Evolutionary conservation across 2,329 filamentous ascomycete species (phyloP), one percentile per base, ranked within the genome.

Genomic region (Claviceps monticola): DNA sequence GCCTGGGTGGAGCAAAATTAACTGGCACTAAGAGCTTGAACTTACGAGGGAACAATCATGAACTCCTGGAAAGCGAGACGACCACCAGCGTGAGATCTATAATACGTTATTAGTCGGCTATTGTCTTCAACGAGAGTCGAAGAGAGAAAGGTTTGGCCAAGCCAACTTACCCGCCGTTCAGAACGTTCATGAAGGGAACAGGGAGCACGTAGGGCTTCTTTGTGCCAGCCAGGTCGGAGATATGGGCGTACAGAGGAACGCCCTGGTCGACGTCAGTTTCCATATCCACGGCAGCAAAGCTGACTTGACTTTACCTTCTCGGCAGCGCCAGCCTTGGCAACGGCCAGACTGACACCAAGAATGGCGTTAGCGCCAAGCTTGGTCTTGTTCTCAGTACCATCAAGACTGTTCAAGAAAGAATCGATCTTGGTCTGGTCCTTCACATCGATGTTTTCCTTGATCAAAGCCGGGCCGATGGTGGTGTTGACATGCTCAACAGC

Each of bases 61-160:
- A 94, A 94, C 74, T 94, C 88, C 74, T 94, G 88, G 82, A 94
- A 94, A 61, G 88, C 88, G 62, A 94, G 82, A 69, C 90, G 88
- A 66, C 93, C 93, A 80, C 93, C 93, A 60, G 93, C 93, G 78
- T 98, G 93, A 65, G 91, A 97, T 61, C 93, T 75, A 5, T 23
- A 11, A 48, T 14, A 45, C 8, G 14, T 16, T 17, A 9, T 48
- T 36, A 46, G n/a, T 26, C 14, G 38, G 46, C 5, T 21, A 41
- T 21, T 7, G 19, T 29, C 43, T 51, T n/a, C 29, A 46, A 23
- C 36, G 49, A 16, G 11, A n/a, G 43, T 4, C 42, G 19, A 14
- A n/a, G 5, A 4, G 16, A 6, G 14, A n/a, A 42, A 36, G 13
- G 6, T 21, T n/a, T n/a, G n/a, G n/a, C 17, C 11, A 19, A 21